Percentiles rank a stretch among this genome's conserved stretches.
Evolutionary conservation across 2,329 filamentous ascomycete species (phyloP).

Genomic region (Alternaria longipes): DNA sequence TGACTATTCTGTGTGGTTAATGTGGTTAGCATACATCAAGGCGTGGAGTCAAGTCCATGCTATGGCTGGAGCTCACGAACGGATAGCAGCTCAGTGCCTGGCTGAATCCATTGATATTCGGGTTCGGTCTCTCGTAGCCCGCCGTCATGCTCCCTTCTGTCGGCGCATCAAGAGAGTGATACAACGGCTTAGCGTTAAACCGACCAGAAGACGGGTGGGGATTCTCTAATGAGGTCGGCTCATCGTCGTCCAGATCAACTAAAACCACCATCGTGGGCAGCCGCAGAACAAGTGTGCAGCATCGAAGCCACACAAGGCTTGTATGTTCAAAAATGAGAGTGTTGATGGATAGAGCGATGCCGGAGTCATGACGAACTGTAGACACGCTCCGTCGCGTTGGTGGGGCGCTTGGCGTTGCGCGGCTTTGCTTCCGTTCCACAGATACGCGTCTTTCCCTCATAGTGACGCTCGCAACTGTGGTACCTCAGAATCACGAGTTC

Average conservation of each 20-base stretch:
- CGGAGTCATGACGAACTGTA: conserved; percentile 30
- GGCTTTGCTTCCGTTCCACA: conserved; percentile 10
- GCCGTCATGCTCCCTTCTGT: conserved; percentile 16
- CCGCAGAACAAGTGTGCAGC: conserved; percentile 26
- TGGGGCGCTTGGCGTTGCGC: conserved; percentile 25
- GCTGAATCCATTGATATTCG: conserved; percentile 68
- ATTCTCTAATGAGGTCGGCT: conserved; percentile 34
- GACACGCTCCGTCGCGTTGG: conserved; percentile 16
- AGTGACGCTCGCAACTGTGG: not conserved
- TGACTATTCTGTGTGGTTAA: conserved; percentile 70
- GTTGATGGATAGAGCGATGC: conserved; percentile 25
- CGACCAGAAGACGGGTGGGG: conserved; percentile 31
- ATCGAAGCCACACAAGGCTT: conserved; percentile 38
- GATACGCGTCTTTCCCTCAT: not conserved
- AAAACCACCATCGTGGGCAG: conserved; percentile 54
- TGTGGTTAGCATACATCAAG: conserved; percentile 42
- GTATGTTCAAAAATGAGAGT: conserved; percentile 11
- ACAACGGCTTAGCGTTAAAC: conserved; percentile 37
- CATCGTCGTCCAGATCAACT: conserved; percentile 56
- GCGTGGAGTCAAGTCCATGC: conserved; percentile 42
- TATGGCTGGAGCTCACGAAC: conserved; percentile 66
- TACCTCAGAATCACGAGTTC: not conserved
- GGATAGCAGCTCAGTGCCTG: conserved; percentile 73
- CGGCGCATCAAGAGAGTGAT: conserved; percentile 34
- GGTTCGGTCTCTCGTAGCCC: conserved; percentile 53